phyloP scores from a whole-genome alignment of 495 filamentous ascomycete species.

The Peziza echinospora region DNA sequence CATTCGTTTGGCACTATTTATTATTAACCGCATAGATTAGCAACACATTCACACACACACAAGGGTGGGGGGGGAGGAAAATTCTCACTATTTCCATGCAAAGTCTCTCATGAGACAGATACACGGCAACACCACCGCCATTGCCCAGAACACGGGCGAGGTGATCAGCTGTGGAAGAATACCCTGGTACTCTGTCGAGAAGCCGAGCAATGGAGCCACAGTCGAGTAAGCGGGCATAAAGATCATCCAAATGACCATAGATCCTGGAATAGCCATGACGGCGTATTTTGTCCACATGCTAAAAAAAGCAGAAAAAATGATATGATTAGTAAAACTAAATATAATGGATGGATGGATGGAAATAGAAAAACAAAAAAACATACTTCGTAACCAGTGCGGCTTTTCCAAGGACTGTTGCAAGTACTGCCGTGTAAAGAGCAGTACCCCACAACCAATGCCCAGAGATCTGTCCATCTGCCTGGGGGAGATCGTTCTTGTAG shows the following conservation, averaged over 20 bases:
- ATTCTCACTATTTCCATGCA: conserved; percentile 43
- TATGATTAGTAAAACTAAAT: not conserved
- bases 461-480: conserved; percentile 50
- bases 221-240: conserved; percentile 82
- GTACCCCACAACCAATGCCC: conserved; percentile 98
- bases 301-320: not conserved
- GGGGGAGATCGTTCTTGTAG: conserved; percentile 54
- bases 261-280: conserved; percentile 85
- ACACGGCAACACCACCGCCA: conserved; percentile 56
- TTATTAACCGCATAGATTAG: conserved; percentile 25
- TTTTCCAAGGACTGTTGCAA: conserved; percentile 85
- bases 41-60: not conserved
- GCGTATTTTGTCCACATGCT: conserved; percentile 94
- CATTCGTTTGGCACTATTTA: conserved; percentile 75
- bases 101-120: conserved; percentile 81
- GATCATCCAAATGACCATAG: conserved; percentile 71
- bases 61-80: not conserved
- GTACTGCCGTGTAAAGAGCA: conserved; percentile 69
- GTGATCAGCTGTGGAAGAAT: conserved; percentile 60
- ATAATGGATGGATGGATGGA: not conserved
- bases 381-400: conserved; percentile 74
- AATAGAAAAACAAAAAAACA: not conserved
- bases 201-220: conserved; percentile 63
- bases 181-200: conserved; percentile 70
- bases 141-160: conserved; percentile 73